Evolutionary conservation across 2,329 filamentous ascomycete genomes (phyloP).

Genomic region (Ilyonectria robusta): DNA sequence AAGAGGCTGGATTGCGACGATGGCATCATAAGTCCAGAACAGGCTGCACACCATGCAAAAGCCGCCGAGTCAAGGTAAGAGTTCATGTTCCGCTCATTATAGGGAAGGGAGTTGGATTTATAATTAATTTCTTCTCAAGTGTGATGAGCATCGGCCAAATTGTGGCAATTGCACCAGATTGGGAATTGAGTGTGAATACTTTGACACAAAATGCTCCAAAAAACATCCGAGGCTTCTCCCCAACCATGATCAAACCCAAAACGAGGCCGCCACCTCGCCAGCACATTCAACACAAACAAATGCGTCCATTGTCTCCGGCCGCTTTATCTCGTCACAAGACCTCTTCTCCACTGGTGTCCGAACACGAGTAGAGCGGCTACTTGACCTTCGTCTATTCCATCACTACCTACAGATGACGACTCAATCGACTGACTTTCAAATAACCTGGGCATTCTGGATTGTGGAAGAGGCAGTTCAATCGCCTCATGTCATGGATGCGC

Average conservation of each 20-base stretch:
- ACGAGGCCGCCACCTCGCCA: neutral
- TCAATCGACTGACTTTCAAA: neutral
- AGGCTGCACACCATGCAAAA: slow-evolving; percentile 13
- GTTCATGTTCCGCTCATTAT: no score
- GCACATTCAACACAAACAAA: neutral
- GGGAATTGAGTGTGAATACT: neutral
- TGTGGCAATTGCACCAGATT: slow-evolving; percentile 15
- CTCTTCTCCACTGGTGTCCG: slow-evolving; percentile 1
- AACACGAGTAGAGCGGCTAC: neutral
- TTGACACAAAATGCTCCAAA: neutral
- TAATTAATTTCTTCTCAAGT: neutral
- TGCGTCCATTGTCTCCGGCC: neutral
- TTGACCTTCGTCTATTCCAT: slow-evolving; percentile 9
- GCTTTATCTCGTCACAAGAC: neutral
- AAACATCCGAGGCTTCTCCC: neutral
- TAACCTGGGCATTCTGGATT: slow-evolving; percentile 2
- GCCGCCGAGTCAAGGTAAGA: slow-evolving; percentile 12
- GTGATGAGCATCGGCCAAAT: slow-evolving; percentile 9
- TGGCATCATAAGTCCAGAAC: slow-evolving; percentile 18
- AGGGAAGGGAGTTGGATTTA: neutral
- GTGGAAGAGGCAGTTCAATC: slow-evolving; percentile 1
- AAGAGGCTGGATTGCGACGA: neutral
- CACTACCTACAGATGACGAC: slow-evolving; percentile 21
- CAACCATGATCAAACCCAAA: neutral
- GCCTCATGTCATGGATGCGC: slow-evolving; percentile 10